Conservation (phyloP, 2,329 filamentous ascomycete species). For the Aspergillus sp. region DNA sequence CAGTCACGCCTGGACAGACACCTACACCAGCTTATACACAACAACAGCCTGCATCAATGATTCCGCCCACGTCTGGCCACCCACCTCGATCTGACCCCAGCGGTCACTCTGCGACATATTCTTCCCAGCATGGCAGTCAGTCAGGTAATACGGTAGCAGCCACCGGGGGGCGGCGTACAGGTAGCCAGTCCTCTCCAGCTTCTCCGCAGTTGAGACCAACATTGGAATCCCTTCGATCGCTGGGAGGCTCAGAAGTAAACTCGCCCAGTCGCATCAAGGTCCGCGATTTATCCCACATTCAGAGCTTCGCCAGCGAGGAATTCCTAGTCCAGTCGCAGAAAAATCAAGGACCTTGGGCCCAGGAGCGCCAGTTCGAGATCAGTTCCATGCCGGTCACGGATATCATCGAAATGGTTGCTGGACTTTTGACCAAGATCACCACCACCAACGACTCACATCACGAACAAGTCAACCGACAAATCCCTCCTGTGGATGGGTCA, state of each 20-base stretch:
- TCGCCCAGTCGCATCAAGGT: conserved; percentile 71
- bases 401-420: conserved; percentile 98
- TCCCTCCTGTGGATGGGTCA: conserved; percentile 61
- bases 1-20: conserved; percentile 20
- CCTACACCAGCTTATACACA: conserved; percentile 18
- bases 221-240: conserved; percentile 44
- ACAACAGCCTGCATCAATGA: conserved; percentile 49
- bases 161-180: conserved; percentile 24
- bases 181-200: conserved; percentile 41
- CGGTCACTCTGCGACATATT: conserved; percentile 16
- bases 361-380: conserved; percentile 79
- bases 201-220: conserved; percentile 49
- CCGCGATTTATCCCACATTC: conserved; percentile 86
- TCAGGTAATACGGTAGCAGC: conserved; percentile 27
- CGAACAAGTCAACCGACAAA: conserved; percentile 78
- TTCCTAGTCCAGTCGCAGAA: conserved; percentile 57
- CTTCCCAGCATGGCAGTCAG: conserved; percentile 26
- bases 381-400: conserved; percentile 96
- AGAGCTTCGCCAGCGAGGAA: conserved; percentile 81
- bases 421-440: conserved; percentile 93
- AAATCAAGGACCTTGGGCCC: conserved; percentile 44
- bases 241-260: conserved; percentile 42
- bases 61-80: conserved; percentile 41
- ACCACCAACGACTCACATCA: conserved; percentile 94
- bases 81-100: conserved; percentile 19